These are phyloP conservation scores for Amanita pallidorosea DNA, from an alignment of 768 basidiomycete genomes.

Conservation along the genomic window DNA sequence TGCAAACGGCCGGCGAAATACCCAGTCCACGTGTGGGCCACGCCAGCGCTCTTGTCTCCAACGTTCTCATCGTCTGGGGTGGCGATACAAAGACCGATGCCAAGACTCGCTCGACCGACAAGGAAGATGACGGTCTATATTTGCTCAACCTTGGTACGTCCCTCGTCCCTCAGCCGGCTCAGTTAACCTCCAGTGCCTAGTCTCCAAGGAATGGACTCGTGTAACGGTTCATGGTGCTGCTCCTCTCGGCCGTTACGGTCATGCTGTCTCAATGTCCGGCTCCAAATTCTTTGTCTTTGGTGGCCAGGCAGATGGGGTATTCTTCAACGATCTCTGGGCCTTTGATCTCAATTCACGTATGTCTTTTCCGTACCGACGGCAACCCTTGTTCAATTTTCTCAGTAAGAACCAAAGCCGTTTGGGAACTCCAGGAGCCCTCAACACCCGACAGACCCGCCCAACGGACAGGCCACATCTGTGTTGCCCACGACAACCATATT, in stretches of 20 bases:
- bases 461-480: slow-evolving; percentile 86
- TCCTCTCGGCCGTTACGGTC: slow-evolving; percentile 89
- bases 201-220: slow-evolving; percentile 91
- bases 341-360: slow-evolving; percentile 92
- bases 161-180: background rate
- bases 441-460: slow-evolving; percentile 59
- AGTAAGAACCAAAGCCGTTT: slow-evolving; percentile 79
- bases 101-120: slow-evolving; percentile 49
- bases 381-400: background rate
- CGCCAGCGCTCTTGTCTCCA: slow-evolving; percentile 90
- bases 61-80: slow-evolving; percentile 95
- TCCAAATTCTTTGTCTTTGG: slow-evolving; percentile 93
- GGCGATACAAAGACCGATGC: slow-evolving; percentile 87
- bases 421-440: slow-evolving; percentile 69
- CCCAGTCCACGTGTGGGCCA: slow-evolving; percentile 93
- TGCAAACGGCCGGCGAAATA: slow-evolving; percentile 83
- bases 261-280: slow-evolving; percentile 86
- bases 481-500: slow-evolving; percentile 74
- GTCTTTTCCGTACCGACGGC: slow-evolving; percentile 16
- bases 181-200: slow-evolving; percentile 27
- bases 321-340: slow-evolving; percentile 90
- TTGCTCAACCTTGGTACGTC: slow-evolving; percentile 86
- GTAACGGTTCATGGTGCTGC: slow-evolving; percentile 67
- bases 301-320: slow-evolving; percentile 91
- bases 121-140: slow-evolving; percentile 89